Evolutionary conservation across 257 asterid genomes (phyloP), one percentile per base, ranked within the genome.

Genomic region (Solanum paucissectum): DNA sequence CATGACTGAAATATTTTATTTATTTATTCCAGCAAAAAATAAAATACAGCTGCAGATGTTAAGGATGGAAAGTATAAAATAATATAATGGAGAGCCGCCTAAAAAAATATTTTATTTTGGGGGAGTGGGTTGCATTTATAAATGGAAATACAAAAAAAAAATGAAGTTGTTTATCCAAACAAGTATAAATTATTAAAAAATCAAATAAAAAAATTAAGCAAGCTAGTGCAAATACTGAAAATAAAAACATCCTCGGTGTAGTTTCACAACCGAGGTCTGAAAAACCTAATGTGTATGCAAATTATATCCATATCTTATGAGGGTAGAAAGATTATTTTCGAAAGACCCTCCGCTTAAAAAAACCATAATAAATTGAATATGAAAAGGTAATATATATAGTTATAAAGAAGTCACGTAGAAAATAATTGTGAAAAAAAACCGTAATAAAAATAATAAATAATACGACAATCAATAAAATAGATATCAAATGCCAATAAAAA

Each of bases 251-350:
- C 8, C 4, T 27, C 10, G 1, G 2, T 12, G 0, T 68, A 68
- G 27, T 68, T 29, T 13, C 8, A 6, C 0, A 68, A 68, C 0
- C 32, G 9, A 68, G 7, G 4, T 3, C 4, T 3, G 3, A 13
- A 13, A 27, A 3, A 0, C 4, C 1, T 29, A 2, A 1, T 12
- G 11, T 27, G 3, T 12, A 66, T 14, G 0, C 2, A 64, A 12
- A 66, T 2, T 0, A 1, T 27, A 25, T 25, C 1, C 20, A 25
- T 66, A 25, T 25, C 9, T 25, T 66, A 25, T 25, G 9, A 66
- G 2, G 20, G 3, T 66, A 25, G 7, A n/a, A 1, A 62, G 0
- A 9, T 9, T 4, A 1, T n/a, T n/a, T 55, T 0, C 25, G 0
- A n/a, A 10, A 62, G 2, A n/a, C 0, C 7, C 5, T 5, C 7